These are phyloP conservation scores for Rhizopogon salebrosus DNA, from an alignment of 768 basidiomycete species.

Conservation along the genomic window DNA sequence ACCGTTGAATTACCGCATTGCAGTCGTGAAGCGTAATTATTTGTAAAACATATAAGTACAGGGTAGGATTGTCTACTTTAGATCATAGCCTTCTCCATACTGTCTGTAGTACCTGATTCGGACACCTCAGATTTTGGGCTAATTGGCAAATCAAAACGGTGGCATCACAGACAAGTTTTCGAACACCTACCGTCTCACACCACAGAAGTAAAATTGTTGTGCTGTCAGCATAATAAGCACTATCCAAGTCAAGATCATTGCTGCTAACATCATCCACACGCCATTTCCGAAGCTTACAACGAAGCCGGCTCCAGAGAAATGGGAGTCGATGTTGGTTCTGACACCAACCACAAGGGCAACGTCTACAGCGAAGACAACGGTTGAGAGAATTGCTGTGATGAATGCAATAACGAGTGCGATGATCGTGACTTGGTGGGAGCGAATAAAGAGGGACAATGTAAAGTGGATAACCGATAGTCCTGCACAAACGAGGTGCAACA, in stretches of 20 bases:
- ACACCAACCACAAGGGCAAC: slow-evolving; percentile 55
- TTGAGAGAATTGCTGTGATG: slow-evolving; percentile 48
- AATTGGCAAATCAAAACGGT: neutral
- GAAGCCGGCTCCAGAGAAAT: slow-evolving; percentile 36
- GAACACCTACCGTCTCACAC: slow-evolving; percentile 39
- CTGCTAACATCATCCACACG: slow-evolving; percentile 67
- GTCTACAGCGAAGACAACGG: slow-evolving; percentile 56
- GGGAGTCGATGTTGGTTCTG: slow-evolving; percentile 34
- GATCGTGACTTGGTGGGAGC: slow-evolving; percentile 50
- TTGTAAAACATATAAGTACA: neutral
- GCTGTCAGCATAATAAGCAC: slow-evolving; percentile 58
- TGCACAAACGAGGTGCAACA: slow-evolving; percentile 65
- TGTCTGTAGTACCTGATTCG: neutral
- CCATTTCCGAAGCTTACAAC: slow-evolving; percentile 56
- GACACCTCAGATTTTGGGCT: neutral
- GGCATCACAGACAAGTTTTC: neutral
- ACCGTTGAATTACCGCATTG: neutral
- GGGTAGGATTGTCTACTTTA: neutral
- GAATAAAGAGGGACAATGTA: slow-evolving; percentile 53
- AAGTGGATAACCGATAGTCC: slow-evolving; percentile 52
- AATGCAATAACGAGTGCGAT: slow-evolving; percentile 54
- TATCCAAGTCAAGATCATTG: slow-evolving; percentile 51
- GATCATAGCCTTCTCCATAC: neutral
- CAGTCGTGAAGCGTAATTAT: neutral
- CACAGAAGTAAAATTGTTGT: slow-evolving; percentile 64